Base-by-base conservation (phyloP, 768 basidiomycete species). In the Sporobolomyces roseus region DNA sequence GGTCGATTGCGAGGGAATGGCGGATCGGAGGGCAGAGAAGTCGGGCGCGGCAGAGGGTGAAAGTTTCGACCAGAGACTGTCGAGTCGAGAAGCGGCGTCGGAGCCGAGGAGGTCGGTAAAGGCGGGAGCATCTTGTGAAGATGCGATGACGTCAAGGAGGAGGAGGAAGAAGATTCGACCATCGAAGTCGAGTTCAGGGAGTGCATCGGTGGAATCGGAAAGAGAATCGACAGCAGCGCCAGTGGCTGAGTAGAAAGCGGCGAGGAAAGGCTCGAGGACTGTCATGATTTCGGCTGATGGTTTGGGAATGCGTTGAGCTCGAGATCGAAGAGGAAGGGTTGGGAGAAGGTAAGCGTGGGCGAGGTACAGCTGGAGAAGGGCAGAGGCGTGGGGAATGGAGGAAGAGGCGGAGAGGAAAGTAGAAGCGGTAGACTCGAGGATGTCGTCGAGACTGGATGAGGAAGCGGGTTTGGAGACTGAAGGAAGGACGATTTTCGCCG, bases 161-260 rank as follows among this genome's bases (percentile, higher is more conserved):
- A 86, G 77, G 21, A 80, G 76, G 21, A 79, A 62, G 74, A 85
- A 87, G 14, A 86, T 76, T 41, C 81, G 79, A 19, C 83, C 83
- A 71, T 88, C 87, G 9, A 87, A 60, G 61, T 72, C 71, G 51
- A 71, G 63, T 36, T 71, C 71, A 16, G 66, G 63, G 61, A 85
- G 83, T n/a, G 21, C 75, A 65, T 9, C 79, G 70, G n/a, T 75
- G 61, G 51, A 35, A 27, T n/a, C n/a, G n/a, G 80, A 79, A 2
- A 80, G 74, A 0, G 74, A 69, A 13, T 77, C 67, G 68, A 84
- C 80, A 5, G 81, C 63, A 0, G 51, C 53, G 0, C 83, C 83
- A 2, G 87, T 74, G 72, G 86, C 84, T 0, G 70, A 36, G 2
- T 78, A 72, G 49, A 72, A 52, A 25, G 46, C 66, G 6, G 73